Evolutionary conservation across 2,329 filamentous ascomycete species (phyloP).

Genomic region (Alternaria ethzedia): DNA sequence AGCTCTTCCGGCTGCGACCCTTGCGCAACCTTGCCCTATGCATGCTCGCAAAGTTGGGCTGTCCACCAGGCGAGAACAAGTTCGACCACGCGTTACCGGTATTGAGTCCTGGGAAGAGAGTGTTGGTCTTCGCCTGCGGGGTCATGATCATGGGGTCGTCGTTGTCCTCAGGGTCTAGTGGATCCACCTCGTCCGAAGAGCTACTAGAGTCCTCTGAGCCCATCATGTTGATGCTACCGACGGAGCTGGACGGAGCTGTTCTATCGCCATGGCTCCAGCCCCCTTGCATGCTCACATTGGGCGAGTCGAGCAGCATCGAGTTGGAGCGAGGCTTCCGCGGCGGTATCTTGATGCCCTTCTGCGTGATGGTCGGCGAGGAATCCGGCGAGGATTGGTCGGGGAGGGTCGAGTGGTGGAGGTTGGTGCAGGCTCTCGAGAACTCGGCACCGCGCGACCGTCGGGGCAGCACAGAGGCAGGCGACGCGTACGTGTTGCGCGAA

Average conservation of each 20-base stretch:
- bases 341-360: conserved; percentile 68
- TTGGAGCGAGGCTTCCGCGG: conserved; percentile 55
- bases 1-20: conserved; percentile 68
- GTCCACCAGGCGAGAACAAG: conserved; percentile 69
- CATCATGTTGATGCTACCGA: conserved; percentile 80
- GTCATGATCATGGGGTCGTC: conserved; percentile 81
- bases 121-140: conserved; percentile 72
- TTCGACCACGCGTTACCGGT: conserved; percentile 66
- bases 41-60: conserved; percentile 81
- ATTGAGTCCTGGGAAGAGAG: conserved; percentile 47
- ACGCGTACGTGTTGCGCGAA: conserved; percentile 77
- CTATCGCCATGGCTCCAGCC: conserved; percentile 67
- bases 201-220: conserved; percentile 79
- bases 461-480: conserved; percentile 85
- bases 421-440: conserved; percentile 91
- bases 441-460: conserved; percentile 88
- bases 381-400: conserved; percentile 88
- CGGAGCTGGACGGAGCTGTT: conserved; percentile 69
- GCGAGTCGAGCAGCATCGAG: conserved; percentile 64
- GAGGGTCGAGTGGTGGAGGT: conserved; percentile 92
- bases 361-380: conserved; percentile 84
- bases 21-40: conserved; percentile 65
- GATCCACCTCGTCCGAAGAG: conserved; percentile 64
- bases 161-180: conserved; percentile 56
- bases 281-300: conserved; percentile 63